phyloP scores from a whole-genome alignment of 1,284 basidiomycete genomes.

The Singerocomus rubriflavus region DNA sequence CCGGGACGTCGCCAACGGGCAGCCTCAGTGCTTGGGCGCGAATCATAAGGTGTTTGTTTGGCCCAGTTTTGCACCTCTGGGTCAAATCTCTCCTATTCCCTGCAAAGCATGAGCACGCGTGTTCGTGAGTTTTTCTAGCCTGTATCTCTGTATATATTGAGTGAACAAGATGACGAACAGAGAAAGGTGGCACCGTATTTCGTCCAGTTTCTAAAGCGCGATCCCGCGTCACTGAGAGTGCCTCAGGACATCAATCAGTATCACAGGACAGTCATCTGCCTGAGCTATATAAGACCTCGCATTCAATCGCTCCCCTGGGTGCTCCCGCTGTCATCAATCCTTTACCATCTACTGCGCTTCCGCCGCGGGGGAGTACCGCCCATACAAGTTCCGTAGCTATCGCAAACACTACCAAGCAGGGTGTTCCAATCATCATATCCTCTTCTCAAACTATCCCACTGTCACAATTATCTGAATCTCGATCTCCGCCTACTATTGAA shows the following conservation, averaged over 20 bases:
- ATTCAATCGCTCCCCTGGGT: neutral
- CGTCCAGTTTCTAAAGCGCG: slow-evolving; percentile 60
- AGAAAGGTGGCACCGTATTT: slow-evolving; percentile 70
- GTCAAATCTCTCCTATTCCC: slow-evolving; percentile 2
- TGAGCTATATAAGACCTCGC: slow-evolving; percentile 3
- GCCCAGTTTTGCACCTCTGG: slow-evolving; percentile 20
- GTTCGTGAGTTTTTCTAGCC: slow-evolving; percentile 56
- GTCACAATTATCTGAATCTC: slow-evolving; percentile 1
- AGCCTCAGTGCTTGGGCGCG: slow-evolving; percentile 38
- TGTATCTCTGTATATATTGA: neutral
- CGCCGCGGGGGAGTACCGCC: slow-evolving; percentile 5
- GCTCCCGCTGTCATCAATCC: slow-evolving; percentile 13
- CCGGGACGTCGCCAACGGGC: slow-evolving; percentile 51
- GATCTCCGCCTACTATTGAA: neutral
- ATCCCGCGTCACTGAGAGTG: slow-evolving; percentile 26
- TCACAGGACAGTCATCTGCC: slow-evolving; percentile 28
- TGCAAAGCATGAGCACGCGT: slow-evolving; percentile 59
- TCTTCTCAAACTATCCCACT: slow-evolving; percentile 15
- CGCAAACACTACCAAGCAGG: slow-evolving; percentile 4
- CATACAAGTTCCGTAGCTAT: neutral
- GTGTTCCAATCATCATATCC: slow-evolving; percentile 23
- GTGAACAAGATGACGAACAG: slow-evolving; percentile 35
- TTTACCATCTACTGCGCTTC: slow-evolving; percentile 19
- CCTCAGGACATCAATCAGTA: slow-evolving; percentile 37
- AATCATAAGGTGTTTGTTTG: slow-evolving; percentile 31